phyloP scores from a whole-genome alignment of 139 green algal species.

The Chlamydomonas applanata region DNA sequence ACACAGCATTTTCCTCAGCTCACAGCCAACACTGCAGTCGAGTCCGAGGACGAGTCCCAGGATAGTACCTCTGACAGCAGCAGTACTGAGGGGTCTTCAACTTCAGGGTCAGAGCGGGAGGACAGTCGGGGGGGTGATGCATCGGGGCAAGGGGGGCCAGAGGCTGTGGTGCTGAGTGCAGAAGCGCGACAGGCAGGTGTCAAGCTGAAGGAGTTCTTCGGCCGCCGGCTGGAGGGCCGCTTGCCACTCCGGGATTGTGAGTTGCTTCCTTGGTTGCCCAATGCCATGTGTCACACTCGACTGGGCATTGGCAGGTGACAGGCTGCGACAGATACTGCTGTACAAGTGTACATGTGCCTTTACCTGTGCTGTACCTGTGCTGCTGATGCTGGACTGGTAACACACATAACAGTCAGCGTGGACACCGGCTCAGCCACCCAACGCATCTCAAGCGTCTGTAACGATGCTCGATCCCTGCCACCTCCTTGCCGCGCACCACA shows the following conservation, averaged over 20 bases:
- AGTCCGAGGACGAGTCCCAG: slow-evolving; percentile 10
- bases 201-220: neutral
- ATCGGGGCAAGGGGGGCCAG: neutral
- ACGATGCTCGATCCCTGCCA: too few species aligned
- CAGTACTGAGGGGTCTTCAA: neutral
- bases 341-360: too few species aligned
- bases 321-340: neutral
- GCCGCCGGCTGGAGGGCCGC: neutral
- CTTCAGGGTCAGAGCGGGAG: too few species aligned
- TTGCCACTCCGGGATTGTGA: neutral
- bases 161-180: neutral
- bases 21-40: neutral
- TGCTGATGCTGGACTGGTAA: neutral
- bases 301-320: too few species aligned
- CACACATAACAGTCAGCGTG: too few species aligned
- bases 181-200: neutral
- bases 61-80: neutral
- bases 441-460: too few species aligned
- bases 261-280: too few species aligned
- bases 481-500: too few species aligned
- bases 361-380: too few species aligned
- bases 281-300: too few species aligned
- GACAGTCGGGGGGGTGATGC: too few species aligned
- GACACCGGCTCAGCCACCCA: too few species aligned
- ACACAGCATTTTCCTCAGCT: slow-evolving; percentile 65